Conservation (phyloP, 176 grass and related monocot species). For the Cenchrus purpureus region DNA sequence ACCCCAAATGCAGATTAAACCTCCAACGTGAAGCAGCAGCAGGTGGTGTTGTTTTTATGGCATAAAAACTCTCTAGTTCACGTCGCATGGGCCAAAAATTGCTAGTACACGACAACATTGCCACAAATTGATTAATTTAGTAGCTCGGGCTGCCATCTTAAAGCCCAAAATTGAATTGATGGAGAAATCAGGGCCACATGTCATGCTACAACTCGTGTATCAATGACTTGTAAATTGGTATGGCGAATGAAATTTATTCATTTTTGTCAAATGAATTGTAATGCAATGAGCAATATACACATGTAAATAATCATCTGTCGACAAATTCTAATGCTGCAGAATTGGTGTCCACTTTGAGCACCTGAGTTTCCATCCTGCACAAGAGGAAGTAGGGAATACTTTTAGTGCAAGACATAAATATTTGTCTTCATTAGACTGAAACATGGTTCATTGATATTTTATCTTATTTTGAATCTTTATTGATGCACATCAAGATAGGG, state of each 20-base stretch:
- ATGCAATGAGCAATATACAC: conserved; percentile 13
- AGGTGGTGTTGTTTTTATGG: too few relatives aligned
- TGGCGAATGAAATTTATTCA: neutral
- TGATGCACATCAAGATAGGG: neutral
- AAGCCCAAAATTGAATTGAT: neutral
- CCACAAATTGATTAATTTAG: neutral
- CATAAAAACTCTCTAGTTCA: neutral
- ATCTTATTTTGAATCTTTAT: neutral
- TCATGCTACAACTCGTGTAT: neutral
- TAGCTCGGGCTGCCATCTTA: neutral
- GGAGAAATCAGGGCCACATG: neutral
- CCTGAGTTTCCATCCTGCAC: conserved; percentile 31
- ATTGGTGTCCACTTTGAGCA: neutral
- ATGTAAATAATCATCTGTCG: conserved; percentile 25
- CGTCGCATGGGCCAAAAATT: neutral
- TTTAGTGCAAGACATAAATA: neutral
- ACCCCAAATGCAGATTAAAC: too few relatives aligned
- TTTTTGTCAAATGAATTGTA: conserved; percentile 22
- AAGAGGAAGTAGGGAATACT: neutral
- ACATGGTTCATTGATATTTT: neutral
- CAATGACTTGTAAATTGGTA: neutral
- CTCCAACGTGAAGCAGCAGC: too few relatives aligned
- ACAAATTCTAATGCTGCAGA: neutral
- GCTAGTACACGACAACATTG: neutral
- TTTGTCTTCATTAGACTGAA: neutral